Evolutionary conservation across 768 basidiomycete species (phyloP).

Genomic region (Dacryopinax spathularia): DNA sequence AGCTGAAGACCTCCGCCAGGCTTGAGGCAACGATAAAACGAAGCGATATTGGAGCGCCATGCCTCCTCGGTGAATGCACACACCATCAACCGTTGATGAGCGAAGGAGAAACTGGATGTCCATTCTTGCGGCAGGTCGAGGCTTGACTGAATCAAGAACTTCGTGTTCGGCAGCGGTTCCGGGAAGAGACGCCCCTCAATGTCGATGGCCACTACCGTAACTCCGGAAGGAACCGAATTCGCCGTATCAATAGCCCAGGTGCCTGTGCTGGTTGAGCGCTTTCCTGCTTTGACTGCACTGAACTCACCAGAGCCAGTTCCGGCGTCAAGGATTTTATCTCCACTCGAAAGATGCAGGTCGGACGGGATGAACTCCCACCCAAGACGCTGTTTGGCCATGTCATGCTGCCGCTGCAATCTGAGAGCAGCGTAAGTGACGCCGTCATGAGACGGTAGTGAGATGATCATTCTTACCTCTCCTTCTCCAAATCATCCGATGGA

Average conservation of each 20-base stretch:
- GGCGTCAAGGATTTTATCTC: background rate
- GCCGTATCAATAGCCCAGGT: slow-evolving; percentile 13
- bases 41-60: slow-evolving; percentile 1
- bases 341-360: background rate
- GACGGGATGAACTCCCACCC: background rate
- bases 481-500: background rate
- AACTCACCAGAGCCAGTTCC: background rate
- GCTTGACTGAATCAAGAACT: slow-evolving; percentile 14
- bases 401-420: background rate
- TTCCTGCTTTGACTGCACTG: background rate
- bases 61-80: background rate
- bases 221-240: slow-evolving; percentile 2
- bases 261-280: slow-evolving; percentile 3
- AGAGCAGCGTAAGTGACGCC: background rate
- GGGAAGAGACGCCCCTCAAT: slow-evolving; percentile 14
- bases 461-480: background rate
- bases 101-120: slow-evolving; percentile 6
- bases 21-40: background rate
- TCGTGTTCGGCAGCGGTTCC: slow-evolving; percentile 6
- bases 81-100: slow-evolving; percentile 10
- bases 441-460: background rate
- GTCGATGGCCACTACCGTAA: slow-evolving; percentile 11
- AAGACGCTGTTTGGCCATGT: background rate
- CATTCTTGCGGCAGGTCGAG: slow-evolving; percentile 11
- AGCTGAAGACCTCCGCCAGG: background rate